A percentile compares a stretch with the other conserved stretches of the same genome.
These are phyloP conservation scores for Cupressus sempervirens DNA, from an alignment of 75 land plant genomes.

Conservation along the genomic window DNA sequence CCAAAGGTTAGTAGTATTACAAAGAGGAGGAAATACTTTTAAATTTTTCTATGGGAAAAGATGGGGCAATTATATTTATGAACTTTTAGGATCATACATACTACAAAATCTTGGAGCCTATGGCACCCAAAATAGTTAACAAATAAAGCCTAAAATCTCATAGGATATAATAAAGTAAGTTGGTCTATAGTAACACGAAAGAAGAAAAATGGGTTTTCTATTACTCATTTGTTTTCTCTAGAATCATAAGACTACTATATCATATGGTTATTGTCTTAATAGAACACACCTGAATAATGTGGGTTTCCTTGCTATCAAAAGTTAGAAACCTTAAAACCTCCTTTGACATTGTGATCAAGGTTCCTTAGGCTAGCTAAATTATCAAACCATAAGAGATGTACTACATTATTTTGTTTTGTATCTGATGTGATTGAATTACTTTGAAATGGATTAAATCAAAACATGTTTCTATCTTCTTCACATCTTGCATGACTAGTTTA, in stretches of 20 bases:
- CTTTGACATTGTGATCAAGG: neutral
- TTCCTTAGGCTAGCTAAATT: neutral
- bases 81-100: neutral
- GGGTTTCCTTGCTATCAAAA: neutral
- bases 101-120: neutral
- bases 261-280: neutral
- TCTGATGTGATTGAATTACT: neutral
- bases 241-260: neutral
- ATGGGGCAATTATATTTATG: too few species aligned
- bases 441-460: neutral
- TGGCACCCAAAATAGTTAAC: neutral
- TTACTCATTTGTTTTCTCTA: neutral
- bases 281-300: neutral
- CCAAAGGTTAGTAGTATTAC: too few species aligned
- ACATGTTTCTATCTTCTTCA: neutral
- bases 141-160: too few species aligned
- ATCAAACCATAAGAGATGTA: neutral
- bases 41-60: too few species aligned
- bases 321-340: neutral
- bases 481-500: neutral
- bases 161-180: neutral
- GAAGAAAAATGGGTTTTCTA: neutral
- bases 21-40: too few species aligned
- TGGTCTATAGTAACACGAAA: neutral
- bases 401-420: neutral